Conservation (phyloP, 1,284 basidiomycete genomes). For the Jaminaea rosea region DNA sequence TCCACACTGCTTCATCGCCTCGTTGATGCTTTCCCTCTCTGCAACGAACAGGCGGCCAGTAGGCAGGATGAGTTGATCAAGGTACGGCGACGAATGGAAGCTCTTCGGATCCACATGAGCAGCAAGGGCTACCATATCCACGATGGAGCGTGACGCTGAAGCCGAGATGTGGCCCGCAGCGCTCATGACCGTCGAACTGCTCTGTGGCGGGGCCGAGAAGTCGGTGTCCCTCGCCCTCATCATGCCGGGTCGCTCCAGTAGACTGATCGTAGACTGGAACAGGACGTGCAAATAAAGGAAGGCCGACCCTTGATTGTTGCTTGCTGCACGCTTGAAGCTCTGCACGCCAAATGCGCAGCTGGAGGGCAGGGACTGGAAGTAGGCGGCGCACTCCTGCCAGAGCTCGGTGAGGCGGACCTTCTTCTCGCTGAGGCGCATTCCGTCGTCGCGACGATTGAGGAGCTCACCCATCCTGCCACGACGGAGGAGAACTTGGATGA, state of each 20-base stretch:
- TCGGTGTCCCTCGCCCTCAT: constrained; percentile 9
- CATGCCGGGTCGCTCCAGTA: constrained; percentile 27
- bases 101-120: constrained; percentile 23
- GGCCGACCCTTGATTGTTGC: constrained; percentile 23
- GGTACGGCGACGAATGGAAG: constrained; percentile 23
- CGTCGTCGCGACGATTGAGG: constrained; percentile 23
- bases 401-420: constrained; percentile 21
- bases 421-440: constrained; percentile 8
- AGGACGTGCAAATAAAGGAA: constrained; percentile 34
- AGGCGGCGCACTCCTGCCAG: constrained; percentile 32
- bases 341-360: constrained; percentile 26
- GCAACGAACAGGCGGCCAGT: constrained; percentile 27
- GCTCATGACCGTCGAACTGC: too few species aligned
- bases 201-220: too few species aligned
- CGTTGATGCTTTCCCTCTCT: constrained; percentile 23
- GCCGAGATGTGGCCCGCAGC: background rate
- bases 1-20: constrained; percentile 22
- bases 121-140: constrained; percentile 24
- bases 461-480: constrained; percentile 34
- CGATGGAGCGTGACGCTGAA: constrained; percentile 27
- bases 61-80: constrained; percentile 33
- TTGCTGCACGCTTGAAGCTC: constrained; percentile 28
- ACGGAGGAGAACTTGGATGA: constrained; percentile 24
- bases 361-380: constrained; percentile 22
- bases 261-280: constrained; percentile 33